phyloP scores from a whole-genome alignment of 2,329 filamentous ascomycete species.

The Beauveria rudraprayagi region DNA sequence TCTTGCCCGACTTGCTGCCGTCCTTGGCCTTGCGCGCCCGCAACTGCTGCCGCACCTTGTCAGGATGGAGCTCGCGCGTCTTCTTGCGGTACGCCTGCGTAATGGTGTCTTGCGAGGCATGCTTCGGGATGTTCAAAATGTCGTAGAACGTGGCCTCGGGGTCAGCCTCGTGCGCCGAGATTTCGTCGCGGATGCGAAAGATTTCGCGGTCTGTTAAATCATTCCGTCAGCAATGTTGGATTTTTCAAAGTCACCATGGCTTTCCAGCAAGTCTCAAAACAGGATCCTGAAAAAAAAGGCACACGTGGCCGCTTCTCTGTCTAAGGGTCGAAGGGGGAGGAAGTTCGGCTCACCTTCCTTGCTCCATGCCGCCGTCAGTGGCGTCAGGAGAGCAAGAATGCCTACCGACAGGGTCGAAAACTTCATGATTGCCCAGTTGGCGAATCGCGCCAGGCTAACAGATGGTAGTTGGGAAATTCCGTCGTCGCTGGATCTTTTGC shows the following conservation, averaged over 20 bases:
- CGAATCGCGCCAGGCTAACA: background rate
- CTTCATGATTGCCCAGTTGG: slow-evolving; percentile 56
- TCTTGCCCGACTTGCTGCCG: slow-evolving; percentile 59
- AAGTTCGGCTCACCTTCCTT: slow-evolving; percentile 61
- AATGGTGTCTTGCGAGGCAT: slow-evolving; percentile 77
- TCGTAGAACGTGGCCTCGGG: slow-evolving; percentile 84
- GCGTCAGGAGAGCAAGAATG: slow-evolving; percentile 59
- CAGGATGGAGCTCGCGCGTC: slow-evolving; percentile 76
- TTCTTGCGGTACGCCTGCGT: slow-evolving; percentile 91
- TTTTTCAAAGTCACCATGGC: background rate
- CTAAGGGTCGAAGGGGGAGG: background rate
- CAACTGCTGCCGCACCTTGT: slow-evolving; percentile 87
- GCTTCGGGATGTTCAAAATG: slow-evolving; percentile 68
- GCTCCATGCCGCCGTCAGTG: slow-evolving; percentile 67
- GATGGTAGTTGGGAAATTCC: slow-evolving; percentile 3
- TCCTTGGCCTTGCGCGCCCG: slow-evolving; percentile 56
- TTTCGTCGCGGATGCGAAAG: slow-evolving; percentile 87
- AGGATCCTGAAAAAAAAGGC: background rate
- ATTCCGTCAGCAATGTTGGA: background rate
- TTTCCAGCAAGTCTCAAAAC: background rate
- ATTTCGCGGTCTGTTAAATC: slow-evolving; percentile 82
- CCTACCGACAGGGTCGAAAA: slow-evolving; percentile 57
- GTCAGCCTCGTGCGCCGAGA: slow-evolving; percentile 69
- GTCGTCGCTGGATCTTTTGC: background rate
- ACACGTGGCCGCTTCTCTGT: slow-evolving; percentile 2